Base-by-base conservation (phyloP, 2,329 filamentous ascomycete species). In the Saccharata proteae region DNA sequence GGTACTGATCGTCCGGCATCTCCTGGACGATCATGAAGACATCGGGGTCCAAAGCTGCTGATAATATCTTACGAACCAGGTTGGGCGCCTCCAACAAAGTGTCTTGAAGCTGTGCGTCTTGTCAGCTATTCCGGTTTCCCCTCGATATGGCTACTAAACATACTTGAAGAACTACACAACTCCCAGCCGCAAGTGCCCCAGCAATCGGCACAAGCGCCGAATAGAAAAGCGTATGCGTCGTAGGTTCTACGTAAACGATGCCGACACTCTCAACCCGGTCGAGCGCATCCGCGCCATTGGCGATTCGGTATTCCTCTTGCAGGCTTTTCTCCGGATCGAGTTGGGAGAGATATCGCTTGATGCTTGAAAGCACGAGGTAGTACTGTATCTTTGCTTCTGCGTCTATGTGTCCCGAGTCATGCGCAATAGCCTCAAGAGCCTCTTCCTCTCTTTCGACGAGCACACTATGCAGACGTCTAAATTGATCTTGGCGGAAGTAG, bases 81-180 rank as follows among this genome's bases (percentile, higher is more conserved):
- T 42, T 35, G 1, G 54, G 48, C 0, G 61, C 40, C 6, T 46
- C 44, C 6, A 57, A 48, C 3, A 60, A 43, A 6, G 52, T 57
- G 32, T 61, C 59, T 17, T 61, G 54, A 7, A 61, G 46, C 54
- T 62, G 27, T 14, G 8, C 20, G 16, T 11, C 27, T 14, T n/a
- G 17, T 34, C 23, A 30, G 9, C n/a, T 12, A 21, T 26, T 9
- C 9, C 3, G 5, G 3, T 18, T 16, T n/a, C 8, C 4, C 26
- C 9, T 30, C 23, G 13, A 14, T 19, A 10, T 26, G 14, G 3
- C 3, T 9, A 9, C 10, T 12, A 7, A 15, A 14, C 51, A 41
- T 36, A 67, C 65, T 51, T 67, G 60, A 8, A 71, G 26, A 18
- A 63, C 51, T 3, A 68, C 53, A 40, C 64, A 69, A 35, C 67